Evolutionary conservation across 176 grass and related monocot species (phyloP), one percentile per base, ranked within the genome.

Genomic region (Rhynchospora tenuis): DNA sequence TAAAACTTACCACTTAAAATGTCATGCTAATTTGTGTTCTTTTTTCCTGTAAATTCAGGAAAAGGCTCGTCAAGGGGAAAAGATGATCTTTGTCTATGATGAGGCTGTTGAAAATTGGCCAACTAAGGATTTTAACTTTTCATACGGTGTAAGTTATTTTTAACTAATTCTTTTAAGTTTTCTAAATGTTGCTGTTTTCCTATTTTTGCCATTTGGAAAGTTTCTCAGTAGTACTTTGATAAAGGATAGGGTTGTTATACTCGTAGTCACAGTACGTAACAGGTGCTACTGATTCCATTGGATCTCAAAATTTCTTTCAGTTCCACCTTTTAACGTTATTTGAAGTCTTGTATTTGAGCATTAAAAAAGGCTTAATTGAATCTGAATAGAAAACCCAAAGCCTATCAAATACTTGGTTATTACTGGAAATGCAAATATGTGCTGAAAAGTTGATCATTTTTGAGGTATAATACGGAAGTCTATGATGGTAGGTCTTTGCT

Each of bases 31-130:
- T 73, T 47, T 58, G 55, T 58, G 67, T 52, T 57, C 27, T 64
- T 6, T 67, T 59, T 56, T 71, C 5, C 6, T 86, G 59, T 22
- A 67, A 65, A 90, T 93, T 63, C 86, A 99, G 96, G 96, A 93
- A 91, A 90, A 90, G 85, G 63, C 71, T 59, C 92, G 96, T 80
- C 88, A 91, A 58, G 91, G 86, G 56, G 96, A 89, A 56, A 93
- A 90, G 68, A 73, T 99, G 83, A 89, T 82, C 86, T 95, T 93
- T 82, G 63, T 72, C 33, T 94, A 93, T 92, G 96, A 99, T 83
- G 83, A 90, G 71, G 38, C 86, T 87, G 91, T 99, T 86, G 96
- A 99, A 82, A 90, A 68, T 68, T 99, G 96, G 96, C 95, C 96
- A 31, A 81, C 5, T 60, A 91, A 89, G 82, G 91, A 95, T 88